Conservation (phyloP, 441 rosid species). For the Gossypium schwendimanii region DNA sequence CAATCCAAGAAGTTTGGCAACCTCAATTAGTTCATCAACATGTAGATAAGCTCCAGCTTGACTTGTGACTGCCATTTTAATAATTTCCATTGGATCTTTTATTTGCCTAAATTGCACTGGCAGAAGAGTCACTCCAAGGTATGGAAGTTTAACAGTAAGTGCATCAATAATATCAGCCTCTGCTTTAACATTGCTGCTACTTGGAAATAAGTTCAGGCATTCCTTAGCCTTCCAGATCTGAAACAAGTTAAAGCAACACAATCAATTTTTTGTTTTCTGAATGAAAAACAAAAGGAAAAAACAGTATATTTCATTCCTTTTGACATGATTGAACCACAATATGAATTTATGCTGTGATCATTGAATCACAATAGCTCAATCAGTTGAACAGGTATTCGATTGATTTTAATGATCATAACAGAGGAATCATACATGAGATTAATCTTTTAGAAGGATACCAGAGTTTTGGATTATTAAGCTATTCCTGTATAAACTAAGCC, state of each 20-base stretch:
- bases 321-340: background rate
- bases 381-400: background rate
- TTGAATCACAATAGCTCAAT: background rate
- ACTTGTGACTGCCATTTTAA: constrained; percentile 87
- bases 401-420: background rate
- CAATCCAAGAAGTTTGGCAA: constrained; percentile 90
- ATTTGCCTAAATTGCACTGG: constrained; percentile 95
- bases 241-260: constrained; percentile 20
- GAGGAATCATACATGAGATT: background rate
- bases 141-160: constrained; percentile 82
- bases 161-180: constrained; percentile 84
- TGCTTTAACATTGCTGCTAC: constrained; percentile 72
- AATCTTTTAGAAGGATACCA: background rate
- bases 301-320: background rate
- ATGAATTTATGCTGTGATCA: background rate
- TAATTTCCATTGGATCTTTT: constrained; percentile 92
- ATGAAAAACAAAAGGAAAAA: background rate
- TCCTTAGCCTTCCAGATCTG: constrained; percentile 99
- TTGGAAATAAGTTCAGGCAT: constrained; percentile 78
- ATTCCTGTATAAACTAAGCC: constrained; percentile 10
- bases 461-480: background rate
- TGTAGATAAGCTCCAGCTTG: constrained; percentile 88
- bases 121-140: constrained; percentile 84
- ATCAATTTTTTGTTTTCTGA: constrained; percentile 3
- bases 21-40: constrained; percentile 88